These are phyloP conservation scores for Sporothrix mexicana DNA, from an alignment of 2,329 filamentous ascomycete species.

Conservation along the genomic window DNA sequence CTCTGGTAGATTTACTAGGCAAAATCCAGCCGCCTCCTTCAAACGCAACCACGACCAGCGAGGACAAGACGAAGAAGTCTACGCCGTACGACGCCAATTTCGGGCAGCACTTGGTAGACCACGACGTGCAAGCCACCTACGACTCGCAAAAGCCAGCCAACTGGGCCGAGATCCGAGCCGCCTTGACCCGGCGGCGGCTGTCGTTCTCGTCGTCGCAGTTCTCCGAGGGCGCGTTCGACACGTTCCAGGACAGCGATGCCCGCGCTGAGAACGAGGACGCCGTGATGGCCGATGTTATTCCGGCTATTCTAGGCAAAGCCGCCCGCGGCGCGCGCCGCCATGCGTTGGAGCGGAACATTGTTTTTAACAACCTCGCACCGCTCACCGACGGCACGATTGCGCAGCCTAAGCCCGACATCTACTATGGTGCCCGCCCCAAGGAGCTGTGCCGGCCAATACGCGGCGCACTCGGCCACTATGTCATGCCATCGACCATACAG, in stretches of 20 bases:
- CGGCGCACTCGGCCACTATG: conserved; percentile 39
- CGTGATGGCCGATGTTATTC: conserved; percentile 44
- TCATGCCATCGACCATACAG: conserved; percentile 45
- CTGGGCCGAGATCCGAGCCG: conserved; percentile 42
- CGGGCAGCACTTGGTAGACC: no score
- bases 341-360: conserved; percentile 41
- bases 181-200: conserved; percentile 41
- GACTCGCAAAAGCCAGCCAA: conserved; percentile 44
- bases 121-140: no score
- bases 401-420: conserved; percentile 44
- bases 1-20: no score
- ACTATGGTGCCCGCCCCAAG: conserved; percentile 42
- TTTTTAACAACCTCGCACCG: conserved; percentile 47
- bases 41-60: no score
- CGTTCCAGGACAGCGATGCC: conserved; percentile 42
- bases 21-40: no score
- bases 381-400: conserved; percentile 45
- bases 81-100: no score
- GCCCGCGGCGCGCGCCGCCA: no score
- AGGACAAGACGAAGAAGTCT: no score
- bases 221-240: conserved; percentile 41
- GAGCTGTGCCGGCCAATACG: conserved; percentile 41
- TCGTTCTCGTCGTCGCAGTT: conserved; percentile 49
- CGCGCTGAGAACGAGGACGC: conserved; percentile 46
- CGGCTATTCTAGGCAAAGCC: conserved; percentile 44